phyloP scores from a whole-genome alignment of 176 grass and related monocot species.

The Chloris gayana region DNA sequence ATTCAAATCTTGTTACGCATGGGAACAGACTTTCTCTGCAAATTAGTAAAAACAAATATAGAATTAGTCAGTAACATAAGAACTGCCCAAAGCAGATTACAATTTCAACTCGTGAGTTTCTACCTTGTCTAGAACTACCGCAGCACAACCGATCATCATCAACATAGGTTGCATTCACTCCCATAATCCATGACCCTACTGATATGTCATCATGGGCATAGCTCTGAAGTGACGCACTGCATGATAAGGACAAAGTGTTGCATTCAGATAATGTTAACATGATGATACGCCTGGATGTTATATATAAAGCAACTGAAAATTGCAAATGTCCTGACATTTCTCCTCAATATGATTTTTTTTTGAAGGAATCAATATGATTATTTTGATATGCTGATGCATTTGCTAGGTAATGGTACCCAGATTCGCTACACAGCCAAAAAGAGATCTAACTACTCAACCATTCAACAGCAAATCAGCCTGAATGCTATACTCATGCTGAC shows the following conservation, averaged over 20 bases:
- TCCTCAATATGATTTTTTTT: not conserved
- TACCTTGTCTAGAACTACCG: constrained; percentile 85
- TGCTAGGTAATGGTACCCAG: not conserved
- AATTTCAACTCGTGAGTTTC: not conserved
- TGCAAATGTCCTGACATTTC: not conserved
- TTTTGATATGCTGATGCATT: not conserved
- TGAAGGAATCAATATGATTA: not conserved
- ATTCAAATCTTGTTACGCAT: constrained; percentile 30
- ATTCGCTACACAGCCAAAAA: not conserved
- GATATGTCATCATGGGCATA: constrained; percentile 93
- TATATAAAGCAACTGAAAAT: not conserved
- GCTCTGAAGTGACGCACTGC: constrained; percentile 78
- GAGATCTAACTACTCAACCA: not conserved
- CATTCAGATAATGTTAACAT: not conserved
- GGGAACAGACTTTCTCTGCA: constrained; percentile 64
- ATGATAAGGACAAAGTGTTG: not conserved
- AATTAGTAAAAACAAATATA: not conserved
- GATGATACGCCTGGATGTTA: constrained; percentile 10
- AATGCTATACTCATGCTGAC: constrained; percentile 1
- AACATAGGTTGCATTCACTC: constrained; percentile 85
- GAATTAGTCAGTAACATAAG: not conserved
- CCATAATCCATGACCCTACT: constrained; percentile 98
- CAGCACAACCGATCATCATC: constrained; percentile 91
- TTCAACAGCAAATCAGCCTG: constrained; percentile 5
- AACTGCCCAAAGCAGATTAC: not conserved